Conservation (phyloP, 2,329 filamentous ascomycete species). For the Fusarium subtropicale region DNA sequence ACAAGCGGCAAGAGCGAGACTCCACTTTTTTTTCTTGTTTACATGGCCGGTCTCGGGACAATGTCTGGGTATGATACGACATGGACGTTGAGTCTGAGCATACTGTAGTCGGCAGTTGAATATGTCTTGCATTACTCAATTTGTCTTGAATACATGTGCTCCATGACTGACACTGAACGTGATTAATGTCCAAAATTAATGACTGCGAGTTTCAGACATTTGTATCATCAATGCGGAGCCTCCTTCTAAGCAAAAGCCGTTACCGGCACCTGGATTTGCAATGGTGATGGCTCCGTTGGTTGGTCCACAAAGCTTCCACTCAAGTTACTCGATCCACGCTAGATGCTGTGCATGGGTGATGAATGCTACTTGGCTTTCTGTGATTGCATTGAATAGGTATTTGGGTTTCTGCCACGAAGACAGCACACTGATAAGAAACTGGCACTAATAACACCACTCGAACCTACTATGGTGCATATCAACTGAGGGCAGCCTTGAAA, state of each 20-base stretch:
- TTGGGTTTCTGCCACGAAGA: neutral
- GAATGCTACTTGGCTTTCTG: neutral
- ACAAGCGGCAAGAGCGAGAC: neutral
- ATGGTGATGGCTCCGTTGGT: constrained; percentile 35
- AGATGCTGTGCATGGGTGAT: neutral
- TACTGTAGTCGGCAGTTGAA: neutral
- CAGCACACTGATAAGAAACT: neutral
- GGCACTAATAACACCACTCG: neutral
- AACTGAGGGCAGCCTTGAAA: neutral
- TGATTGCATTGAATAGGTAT: neutral
- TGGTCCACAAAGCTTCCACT: constrained; percentile 22
- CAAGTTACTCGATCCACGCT: neutral
- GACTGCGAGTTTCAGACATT: neutral
- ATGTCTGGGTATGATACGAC: neutral
- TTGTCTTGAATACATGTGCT: neutral
- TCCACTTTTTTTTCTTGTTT: constrained; percentile 14
- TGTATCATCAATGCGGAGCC: neutral
- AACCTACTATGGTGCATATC: neutral
- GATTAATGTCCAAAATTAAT: too few relatives aligned
- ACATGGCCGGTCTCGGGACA: constrained; percentile 23
- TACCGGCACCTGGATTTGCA: constrained; percentile 39
- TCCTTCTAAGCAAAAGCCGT: neutral
- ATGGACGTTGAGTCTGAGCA: neutral
- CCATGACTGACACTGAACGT: neutral
- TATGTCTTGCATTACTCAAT: neutral